A percentile compares a stretch with the other conserved stretches of the same genome.
Evolutionary conservation across 495 filamentous ascomycete species (phyloP).

Genomic region (Cercophora samala): DNA sequence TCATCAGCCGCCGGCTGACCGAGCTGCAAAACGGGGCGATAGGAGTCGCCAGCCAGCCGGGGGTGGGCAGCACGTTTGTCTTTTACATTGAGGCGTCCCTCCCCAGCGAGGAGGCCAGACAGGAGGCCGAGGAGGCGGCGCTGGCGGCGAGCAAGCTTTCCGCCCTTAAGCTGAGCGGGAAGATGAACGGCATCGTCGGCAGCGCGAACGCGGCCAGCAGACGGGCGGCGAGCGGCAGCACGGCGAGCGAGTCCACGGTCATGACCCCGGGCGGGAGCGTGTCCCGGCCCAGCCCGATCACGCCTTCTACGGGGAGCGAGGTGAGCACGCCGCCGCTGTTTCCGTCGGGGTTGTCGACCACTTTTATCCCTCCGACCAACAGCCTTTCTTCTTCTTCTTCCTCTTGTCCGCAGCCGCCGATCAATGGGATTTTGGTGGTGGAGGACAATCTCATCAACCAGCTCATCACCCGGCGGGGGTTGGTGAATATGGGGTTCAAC

Average conservation of each 20-base stretch:
- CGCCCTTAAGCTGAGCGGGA: conserved; percentile 13
- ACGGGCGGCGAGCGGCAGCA: not conserved
- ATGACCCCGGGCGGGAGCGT: not conserved
- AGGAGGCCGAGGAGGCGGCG: conserved; percentile 30
- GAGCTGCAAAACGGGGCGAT: conserved; percentile 76
- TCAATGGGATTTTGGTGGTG: conserved; percentile 57
- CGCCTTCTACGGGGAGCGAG: conserved; percentile 9
- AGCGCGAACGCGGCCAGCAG: conserved; percentile 6
- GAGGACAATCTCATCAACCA: conserved; percentile 81
- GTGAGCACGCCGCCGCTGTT: not conserved
- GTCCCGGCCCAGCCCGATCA: not conserved
- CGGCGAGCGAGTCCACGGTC: not conserved
- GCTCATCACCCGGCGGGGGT: conserved; percentile 61
- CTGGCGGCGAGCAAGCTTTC: conserved; percentile 21
- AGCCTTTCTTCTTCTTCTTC: not conserved
- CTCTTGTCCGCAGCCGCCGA: no score
- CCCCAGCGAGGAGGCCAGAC: conserved; percentile 32
- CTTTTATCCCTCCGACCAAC: not conserved
- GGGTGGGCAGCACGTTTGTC: conserved; percentile 70
- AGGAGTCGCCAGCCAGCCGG: conserved; percentile 63
- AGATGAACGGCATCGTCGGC: not conserved
- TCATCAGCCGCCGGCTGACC: conserved; percentile 68
- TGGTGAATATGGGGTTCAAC: conserved; percentile 59
- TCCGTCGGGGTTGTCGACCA: not conserved
- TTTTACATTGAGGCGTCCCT: conserved; percentile 68